These are phyloP conservation scores for Hypericum perforatum DNA, from an alignment of 345 rosid species.

Conservation along the genomic window DNA sequence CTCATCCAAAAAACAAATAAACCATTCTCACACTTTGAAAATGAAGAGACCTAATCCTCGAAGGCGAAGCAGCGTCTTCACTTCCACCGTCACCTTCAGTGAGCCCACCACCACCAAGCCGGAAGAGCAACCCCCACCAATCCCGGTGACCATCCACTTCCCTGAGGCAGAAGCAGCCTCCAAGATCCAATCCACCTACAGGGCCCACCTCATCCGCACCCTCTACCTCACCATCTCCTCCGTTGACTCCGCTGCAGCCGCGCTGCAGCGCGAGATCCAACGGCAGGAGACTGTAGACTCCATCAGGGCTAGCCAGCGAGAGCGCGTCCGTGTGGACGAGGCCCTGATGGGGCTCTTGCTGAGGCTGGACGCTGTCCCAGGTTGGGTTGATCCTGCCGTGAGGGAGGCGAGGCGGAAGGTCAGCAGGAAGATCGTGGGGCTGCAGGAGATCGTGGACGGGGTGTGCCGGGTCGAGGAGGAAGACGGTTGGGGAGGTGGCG, in stretches of 20 bases:
- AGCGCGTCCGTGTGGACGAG: conserved; percentile 73
- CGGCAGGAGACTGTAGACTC: conserved; percentile 80
- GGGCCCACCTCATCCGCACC: conserved; percentile 39
- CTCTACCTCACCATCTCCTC: conserved; percentile 45
- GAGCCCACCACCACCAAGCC: no score
- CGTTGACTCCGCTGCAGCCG: conserved; percentile 48
- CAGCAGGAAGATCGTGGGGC: conserved; percentile 69
- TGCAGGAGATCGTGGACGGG: conserved; percentile 76
- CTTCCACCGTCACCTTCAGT: no score
- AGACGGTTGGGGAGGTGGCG: conserved; percentile 6
- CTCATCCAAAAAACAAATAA: no score
- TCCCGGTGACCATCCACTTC: conserved; percentile 16
- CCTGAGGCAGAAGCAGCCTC: conserved; percentile 35
- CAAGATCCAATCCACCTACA: conserved; percentile 65
- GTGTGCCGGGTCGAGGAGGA: conserved; percentile 31
- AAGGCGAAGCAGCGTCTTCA: no score
- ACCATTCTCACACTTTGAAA: no score
- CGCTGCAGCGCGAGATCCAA: conserved; percentile 57
- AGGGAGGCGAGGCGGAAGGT: conserved; percentile 81
- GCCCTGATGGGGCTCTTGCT: conserved; percentile 65
- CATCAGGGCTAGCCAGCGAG: conserved; percentile 44
- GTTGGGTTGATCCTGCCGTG: conserved; percentile 43
- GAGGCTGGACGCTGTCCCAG: conserved; percentile 72
- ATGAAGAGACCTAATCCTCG: no score
- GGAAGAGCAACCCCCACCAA: not conserved